These are phyloP conservation scores for Dioscorea dumetorum DNA, from an alignment of 106 monocot species.

Conservation along the genomic window DNA sequence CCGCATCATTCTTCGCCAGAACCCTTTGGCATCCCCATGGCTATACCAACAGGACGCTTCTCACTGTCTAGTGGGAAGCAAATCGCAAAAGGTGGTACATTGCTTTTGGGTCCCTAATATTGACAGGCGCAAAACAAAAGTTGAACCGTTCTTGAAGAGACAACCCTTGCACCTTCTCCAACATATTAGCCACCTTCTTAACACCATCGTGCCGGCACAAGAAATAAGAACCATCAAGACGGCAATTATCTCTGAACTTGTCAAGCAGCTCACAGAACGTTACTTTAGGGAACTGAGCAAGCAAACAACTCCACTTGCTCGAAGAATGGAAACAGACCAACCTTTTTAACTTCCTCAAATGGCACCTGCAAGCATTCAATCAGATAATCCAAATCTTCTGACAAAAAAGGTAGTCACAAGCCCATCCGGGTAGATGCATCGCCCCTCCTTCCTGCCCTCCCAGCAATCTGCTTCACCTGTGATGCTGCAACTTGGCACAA, in stretches of 20 bases:
- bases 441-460: conserved; percentile 86
- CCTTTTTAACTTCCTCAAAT: conserved; percentile 74
- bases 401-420: conserved; percentile 76
- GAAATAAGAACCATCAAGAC: conserved; percentile 72
- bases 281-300: conserved; percentile 38
- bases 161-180: conserved; percentile 72
- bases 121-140: conserved; percentile 92
- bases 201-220: conserved; percentile 67
- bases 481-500: conserved; percentile 62
- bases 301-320: conserved; percentile 96
- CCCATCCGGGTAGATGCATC: conserved; percentile 88
- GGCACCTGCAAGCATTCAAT: conserved; percentile 82
- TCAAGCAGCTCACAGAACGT: conserved; percentile 64
- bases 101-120: conserved; percentile 92
- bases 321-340: conserved; percentile 86
- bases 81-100: conserved; percentile 89
- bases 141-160: conserved; percentile 83
- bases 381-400: conserved; percentile 80
- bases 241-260: conserved; percentile 67
- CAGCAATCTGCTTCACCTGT: conserved; percentile 98
- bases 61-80: conserved; percentile 68
- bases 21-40: conserved; percentile 72
- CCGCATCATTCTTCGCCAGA: conserved; percentile 82
- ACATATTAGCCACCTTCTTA: conserved; percentile 86
- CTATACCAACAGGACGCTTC: conserved; percentile 63